These are phyloP conservation scores for Zymoseptoria tritici DNA, from an alignment of 2,329 filamentous ascomycete genomes.

Conservation along the genomic window DNA sequence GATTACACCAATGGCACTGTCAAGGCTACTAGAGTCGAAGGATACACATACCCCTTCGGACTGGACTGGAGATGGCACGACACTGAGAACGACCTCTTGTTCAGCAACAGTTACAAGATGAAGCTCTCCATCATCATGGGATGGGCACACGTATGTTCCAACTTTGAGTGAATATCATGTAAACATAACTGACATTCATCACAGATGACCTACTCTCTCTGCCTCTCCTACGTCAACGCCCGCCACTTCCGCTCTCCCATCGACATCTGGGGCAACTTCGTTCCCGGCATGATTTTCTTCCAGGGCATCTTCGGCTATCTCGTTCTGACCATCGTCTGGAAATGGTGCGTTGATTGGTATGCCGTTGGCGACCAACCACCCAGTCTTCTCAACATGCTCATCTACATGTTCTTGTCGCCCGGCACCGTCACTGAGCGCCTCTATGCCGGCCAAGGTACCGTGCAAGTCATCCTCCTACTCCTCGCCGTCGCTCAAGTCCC, in stretches of 20 bases:
- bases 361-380: constrained; percentile 63
- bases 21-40: constrained; percentile 55
- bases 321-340: constrained; percentile 89
- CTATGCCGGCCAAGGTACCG: constrained; percentile 65
- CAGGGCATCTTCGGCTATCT: constrained; percentile 98
- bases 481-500: constrained; percentile 83
- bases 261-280: constrained; percentile 94
- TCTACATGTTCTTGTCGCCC: constrained; percentile 97
- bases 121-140: constrained; percentile 97
- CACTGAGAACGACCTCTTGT: constrained; percentile 88
- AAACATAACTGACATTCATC: constrained; percentile 23
- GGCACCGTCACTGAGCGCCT: constrained; percentile 66
- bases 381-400: constrained; percentile 94
- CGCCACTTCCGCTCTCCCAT: constrained; percentile 90
- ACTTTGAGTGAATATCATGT: background rate
- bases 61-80: constrained; percentile 96
- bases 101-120: constrained; percentile 99
- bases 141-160: constrained; percentile 65
- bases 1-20: constrained; percentile 46
- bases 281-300: constrained; percentile 99
- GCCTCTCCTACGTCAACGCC: constrained; percentile 86
- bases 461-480: constrained; percentile 74
- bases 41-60: constrained; percentile 89
- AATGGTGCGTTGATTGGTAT: constrained; percentile 89
- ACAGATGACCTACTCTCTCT: constrained; percentile 90